Base-by-base conservation (phyloP, 2,329 filamentous ascomycete genomes). In the Colletotrichum theobromicola region DNA sequence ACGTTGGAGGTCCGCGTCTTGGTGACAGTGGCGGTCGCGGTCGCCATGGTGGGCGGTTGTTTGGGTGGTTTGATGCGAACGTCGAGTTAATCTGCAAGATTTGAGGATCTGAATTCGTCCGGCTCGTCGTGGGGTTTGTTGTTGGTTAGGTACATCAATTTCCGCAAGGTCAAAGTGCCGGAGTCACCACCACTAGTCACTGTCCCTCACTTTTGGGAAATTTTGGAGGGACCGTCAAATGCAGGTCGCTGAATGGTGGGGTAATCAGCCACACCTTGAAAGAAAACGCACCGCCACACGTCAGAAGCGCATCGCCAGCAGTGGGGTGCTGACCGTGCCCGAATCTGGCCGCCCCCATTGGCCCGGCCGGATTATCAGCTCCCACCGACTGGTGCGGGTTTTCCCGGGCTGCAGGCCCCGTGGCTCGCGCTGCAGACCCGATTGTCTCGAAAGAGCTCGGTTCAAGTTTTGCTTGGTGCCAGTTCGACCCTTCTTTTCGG, bases 1-100 rank as follows among this genome's bases (percentile, higher is more conserved):
- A 91, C 84, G 80, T 89, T 93, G 84, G 95, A 97, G 79, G 92
- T 94, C 81, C 91, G 88, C 53, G 91, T 88, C 76, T 88, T 86
- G 76, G 84, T 88, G 76, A 83, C 80, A 30, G 85, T 87, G 61
- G 93, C 93, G 88, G 95, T 95, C 76, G 82, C 85, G 67, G 85
- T 87, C 64, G 82, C 83, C 85, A 86, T 87, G 69, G 63, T 77
- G 57, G 30, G 4, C 12, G 7, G 46, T 37, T 10, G 5, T 42
- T 18, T 8, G 1, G 15, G 18, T 21, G n/a, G 18, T 7, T 2
- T 7, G 9, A 2, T 9, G 15, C 5, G 15, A 5, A 3, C 3
- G 30, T 9, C 9, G 37, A 8, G 21, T 50, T 21, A 24, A 55
- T 46, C 0, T 15, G 15, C 10, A 35, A 7, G 16, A 0, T 8